Base-by-base conservation (phyloP, 768 basidiomycete species). In the Boletus patriciae region DNA sequence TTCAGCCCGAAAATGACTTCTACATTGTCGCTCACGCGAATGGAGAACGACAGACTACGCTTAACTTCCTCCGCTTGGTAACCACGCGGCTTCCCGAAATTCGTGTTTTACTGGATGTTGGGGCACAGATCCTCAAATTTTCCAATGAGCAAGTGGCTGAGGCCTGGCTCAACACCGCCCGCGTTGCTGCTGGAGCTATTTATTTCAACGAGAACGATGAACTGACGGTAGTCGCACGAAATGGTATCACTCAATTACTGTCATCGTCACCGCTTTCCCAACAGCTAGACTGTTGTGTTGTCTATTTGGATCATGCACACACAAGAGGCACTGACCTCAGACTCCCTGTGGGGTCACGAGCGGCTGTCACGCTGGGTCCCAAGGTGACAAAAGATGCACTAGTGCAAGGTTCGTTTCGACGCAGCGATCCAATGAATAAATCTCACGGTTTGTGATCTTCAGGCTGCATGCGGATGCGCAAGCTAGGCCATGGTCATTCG, bases 381-480 rank as follows among this genome's bases (percentile, higher is more conserved):
- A 74, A 68, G 46, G 55, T 76, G 3, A 74, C 70, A 0, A 75
- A 75, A 34, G 74, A 77, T 41, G 58, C 63, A 19, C 29, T 75
- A 2, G 50, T 66, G 0, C 73, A 74, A 62, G 75, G 73, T 73
- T 33, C 16, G 72, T 47, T 18, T n/a, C 6, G n/a, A 2, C 2
- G 15, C 13, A 21, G 2, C 11, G 1, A 44, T 19, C 0, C 31
- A 18, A 11, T 49, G 1, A 6, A 2, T 31, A 1, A n/a, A 31
- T n/a, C 46, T 44, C 36, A 36, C 18, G 2, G 8, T 7, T 4
- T 16, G 29, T 8, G 4, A 0, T 2, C 36, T 5, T 29, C 9
- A 80, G 80, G 79, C 6, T 81, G 80, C 52, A 81, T 81, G 80
- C 69, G 80, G 9, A 79, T 81, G 80, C 73, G 80, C 2, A 73